Evolutionary conservation across 2,329 filamentous ascomycete genomes (phyloP).

Genomic region (Cylindrodendrum hubeiense): DNA sequence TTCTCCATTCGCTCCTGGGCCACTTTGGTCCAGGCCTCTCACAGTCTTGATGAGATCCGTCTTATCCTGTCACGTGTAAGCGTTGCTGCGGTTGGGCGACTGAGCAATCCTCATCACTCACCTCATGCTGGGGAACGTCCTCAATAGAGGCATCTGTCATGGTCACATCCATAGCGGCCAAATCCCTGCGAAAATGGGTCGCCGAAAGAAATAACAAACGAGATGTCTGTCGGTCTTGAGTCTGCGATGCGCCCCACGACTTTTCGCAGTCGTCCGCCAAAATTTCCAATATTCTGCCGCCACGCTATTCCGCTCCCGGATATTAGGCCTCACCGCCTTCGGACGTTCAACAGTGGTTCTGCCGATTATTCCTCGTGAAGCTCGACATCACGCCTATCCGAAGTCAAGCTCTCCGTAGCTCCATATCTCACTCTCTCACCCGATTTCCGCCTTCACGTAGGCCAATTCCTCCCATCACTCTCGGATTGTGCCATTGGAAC

Average conservation of each 20-base stretch:
- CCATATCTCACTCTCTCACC: constrained; percentile 37
- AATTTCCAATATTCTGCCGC: constrained; percentile 63
- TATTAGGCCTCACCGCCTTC: constrained; percentile 57
- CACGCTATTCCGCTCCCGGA: constrained; percentile 39
- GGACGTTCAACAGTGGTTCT: constrained; percentile 49
- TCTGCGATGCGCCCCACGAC: constrained; percentile 40
- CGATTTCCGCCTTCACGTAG: constrained; percentile 38
- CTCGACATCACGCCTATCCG: constrained; percentile 50
- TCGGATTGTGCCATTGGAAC: constrained; percentile 25
- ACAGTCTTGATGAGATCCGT: constrained; percentile 63
- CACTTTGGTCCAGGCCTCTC: constrained; percentile 67
- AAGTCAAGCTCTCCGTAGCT: constrained; percentile 48
- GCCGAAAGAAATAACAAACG: constrained; percentile 20
- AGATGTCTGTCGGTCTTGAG: constrained; percentile 24
- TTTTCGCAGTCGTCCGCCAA: constrained; percentile 47
- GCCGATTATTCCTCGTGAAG: constrained; percentile 54
- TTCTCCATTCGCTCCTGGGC: constrained; percentile 57
- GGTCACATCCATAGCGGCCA: constrained; percentile 35
- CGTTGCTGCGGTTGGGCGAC: constrained; percentile 14
- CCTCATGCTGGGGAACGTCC: constrained; percentile 15
- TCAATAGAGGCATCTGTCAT: constrained; percentile 32
- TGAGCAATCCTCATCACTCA: constrained; percentile 27
- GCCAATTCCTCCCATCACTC: constrained; percentile 34
- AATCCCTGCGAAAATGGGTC: constrained; percentile 11
- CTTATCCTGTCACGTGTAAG: constrained; percentile 47